These are phyloP conservation scores for Meyerozyma sp. DNA, from an alignment of 1,139 yeast species.

Conservation along the genomic window DNA sequence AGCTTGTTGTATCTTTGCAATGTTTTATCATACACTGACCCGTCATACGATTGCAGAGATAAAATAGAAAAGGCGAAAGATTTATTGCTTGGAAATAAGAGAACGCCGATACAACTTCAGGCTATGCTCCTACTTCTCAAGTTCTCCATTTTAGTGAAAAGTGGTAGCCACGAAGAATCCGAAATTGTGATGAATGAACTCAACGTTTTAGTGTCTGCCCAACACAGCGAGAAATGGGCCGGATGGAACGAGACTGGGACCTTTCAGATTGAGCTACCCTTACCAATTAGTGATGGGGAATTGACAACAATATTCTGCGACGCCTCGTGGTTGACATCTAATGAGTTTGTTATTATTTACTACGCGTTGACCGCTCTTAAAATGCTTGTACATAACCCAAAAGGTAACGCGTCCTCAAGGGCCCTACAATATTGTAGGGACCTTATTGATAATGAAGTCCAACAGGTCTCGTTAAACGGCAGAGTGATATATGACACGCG, in stretches of 20 bases:
- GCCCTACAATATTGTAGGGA: not conserved
- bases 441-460: not conserved
- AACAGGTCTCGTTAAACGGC: not conserved
- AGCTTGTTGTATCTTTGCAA: not conserved
- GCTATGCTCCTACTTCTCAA: constrained; percentile 5
- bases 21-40: not conserved
- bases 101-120: constrained; percentile 4
- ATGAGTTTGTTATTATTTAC: constrained; percentile 8
- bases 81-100: not conserved
- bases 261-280: not conserved
- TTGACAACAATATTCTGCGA: not conserved
- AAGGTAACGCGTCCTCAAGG: not conserved
- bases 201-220: constrained; percentile 5
- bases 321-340: constrained; percentile 6
- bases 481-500: not conserved
- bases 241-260: constrained; percentile 9
- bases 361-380: constrained; percentile 7
- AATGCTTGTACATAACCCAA: not conserved
- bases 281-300: not conserved
- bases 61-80: not conserved
- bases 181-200: constrained; percentile 4
- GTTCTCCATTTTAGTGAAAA: constrained; percentile 4
- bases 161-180: constrained; percentile 3
- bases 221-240: constrained; percentile 6
- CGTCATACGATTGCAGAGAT: not conserved